Conservation (phyloP, 805 yeast genomes). For the Myxozyma nipponensis region DNA sequence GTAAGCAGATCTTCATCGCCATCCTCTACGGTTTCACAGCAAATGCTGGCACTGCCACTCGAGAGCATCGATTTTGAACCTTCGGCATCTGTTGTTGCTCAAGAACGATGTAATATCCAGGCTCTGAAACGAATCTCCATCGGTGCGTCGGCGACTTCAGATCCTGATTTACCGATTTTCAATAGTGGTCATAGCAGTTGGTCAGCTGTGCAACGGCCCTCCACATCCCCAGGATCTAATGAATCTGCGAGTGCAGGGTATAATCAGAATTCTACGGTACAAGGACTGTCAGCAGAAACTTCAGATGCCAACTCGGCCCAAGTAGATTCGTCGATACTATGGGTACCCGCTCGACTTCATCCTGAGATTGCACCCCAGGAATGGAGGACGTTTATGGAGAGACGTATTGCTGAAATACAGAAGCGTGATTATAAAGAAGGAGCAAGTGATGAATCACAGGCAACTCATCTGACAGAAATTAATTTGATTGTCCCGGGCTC, state of each 20-base stretch:
- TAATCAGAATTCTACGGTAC: conserved; percentile 3
- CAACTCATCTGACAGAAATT: background rate
- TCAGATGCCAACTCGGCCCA: conserved; percentile 15
- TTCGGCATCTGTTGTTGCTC: conserved; percentile 39
- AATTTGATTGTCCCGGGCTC: background rate
- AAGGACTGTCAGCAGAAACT: conserved; percentile 11
- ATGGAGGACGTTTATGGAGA: conserved; percentile 43
- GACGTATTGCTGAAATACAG: conserved; percentile 39
- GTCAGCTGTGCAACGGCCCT: background rate
- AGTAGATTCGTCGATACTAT: conserved; percentile 47
- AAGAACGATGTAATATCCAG: conserved; percentile 42
- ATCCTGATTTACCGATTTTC: conserved; percentile 40
- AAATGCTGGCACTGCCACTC: conserved; percentile 11
- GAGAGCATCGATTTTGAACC: conserved; percentile 26
- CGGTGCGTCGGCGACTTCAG: conserved; percentile 38
- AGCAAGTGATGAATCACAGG: background rate
- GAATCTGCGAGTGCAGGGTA: background rate
- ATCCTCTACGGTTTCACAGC: conserved; percentile 5
- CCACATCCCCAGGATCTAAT: conserved; percentile 9
- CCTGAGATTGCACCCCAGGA: conserved; percentile 95
- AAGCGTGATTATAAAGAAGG: background rate
- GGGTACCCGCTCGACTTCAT: conserved; percentile 96
- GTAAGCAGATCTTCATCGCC: conserved; percentile 1
- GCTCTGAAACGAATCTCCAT: conserved; percentile 42
- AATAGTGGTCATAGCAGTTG: background rate